These are phyloP conservation scores for Aureobasidium leucospermi DNA, from an alignment of 2,329 filamentous ascomycete genomes.

Conservation along the genomic window DNA sequence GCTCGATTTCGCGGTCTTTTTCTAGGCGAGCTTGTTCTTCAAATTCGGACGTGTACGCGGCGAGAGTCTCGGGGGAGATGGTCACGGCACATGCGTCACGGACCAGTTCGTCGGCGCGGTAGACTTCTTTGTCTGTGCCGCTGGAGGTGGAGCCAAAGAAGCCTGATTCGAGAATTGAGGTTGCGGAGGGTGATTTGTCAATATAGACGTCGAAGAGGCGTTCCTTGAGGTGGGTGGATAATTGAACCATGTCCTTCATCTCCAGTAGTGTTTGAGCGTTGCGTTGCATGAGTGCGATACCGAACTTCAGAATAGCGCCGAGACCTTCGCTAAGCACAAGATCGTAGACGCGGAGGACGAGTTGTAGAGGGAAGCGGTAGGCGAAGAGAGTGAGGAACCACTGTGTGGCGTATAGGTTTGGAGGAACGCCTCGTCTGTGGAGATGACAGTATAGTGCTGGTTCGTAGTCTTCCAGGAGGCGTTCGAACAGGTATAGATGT, in stretches of 20 bases:
- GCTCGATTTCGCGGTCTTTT: conserved; percentile 72
- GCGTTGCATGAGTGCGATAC: conserved; percentile 92
- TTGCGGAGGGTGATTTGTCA: conserved; percentile 85
- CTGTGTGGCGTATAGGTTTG: conserved; percentile 92
- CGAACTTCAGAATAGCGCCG: conserved; percentile 83
- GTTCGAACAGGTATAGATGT: conserved; percentile 90
- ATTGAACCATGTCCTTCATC: conserved; percentile 84
- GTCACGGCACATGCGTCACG: conserved; percentile 85
- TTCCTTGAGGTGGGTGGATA: conserved; percentile 89
- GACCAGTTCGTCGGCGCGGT: conserved; percentile 87
- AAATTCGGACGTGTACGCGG: conserved; percentile 78
- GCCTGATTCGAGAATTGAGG: conserved; percentile 86
- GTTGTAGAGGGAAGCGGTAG: conserved; percentile 91
- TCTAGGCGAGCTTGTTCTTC: conserved; percentile 81
- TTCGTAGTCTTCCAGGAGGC: conserved; percentile 85
- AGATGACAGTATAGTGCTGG: conserved; percentile 93
- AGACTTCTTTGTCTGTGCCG: conserved; percentile 90
- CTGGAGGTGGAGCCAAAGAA: conserved; percentile 83
- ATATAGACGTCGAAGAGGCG: conserved; percentile 95
- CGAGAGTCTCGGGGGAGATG: conserved; percentile 74
- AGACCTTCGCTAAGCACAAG: conserved; percentile 89
- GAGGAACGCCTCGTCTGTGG: conserved; percentile 75
- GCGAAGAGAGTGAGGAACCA: conserved; percentile 99
- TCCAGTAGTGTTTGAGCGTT: conserved; percentile 69
- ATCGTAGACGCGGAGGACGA: conserved; percentile 94